Evolutionary conservation across 768 basidiomycete genomes (phyloP).

Genomic region (Agrocybe chaxingu): DNA sequence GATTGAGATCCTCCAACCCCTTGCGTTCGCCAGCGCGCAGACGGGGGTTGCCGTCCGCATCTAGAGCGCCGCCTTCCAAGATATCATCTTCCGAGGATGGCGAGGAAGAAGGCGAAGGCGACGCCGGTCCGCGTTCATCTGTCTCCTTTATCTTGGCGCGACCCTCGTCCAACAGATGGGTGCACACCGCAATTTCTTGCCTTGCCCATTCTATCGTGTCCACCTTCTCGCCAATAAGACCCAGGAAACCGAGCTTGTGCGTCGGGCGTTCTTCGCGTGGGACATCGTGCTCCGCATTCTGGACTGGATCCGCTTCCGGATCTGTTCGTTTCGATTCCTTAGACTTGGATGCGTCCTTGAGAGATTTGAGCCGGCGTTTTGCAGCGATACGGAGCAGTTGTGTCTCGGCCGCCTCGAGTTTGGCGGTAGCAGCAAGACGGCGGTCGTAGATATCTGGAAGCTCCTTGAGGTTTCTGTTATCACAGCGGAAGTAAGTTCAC

Average conservation of each 20-base stretch:
- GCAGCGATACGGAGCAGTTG: conserved; percentile 69
- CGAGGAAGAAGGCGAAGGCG: background rate
- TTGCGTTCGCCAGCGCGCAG: background rate
- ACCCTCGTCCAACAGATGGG: conserved; percentile 48
- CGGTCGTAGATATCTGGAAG: conserved; percentile 82
- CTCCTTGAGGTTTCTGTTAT: conserved; percentile 71
- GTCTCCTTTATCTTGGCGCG: conserved; percentile 31
- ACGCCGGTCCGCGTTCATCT: conserved; percentile 18
- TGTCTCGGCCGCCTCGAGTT: conserved; percentile 87
- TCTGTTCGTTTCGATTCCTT: conserved; percentile 6
- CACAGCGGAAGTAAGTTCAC: background rate
- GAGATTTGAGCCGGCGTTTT: conserved; percentile 60
- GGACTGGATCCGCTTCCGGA: conserved; percentile 10
- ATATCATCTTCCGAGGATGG: conserved; percentile 5
- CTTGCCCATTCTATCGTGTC: conserved; percentile 92
- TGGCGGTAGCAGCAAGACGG: conserved; percentile 65
- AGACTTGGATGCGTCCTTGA: conserved; percentile 42
- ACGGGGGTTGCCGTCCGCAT: conserved; percentile 15
- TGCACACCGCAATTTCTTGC: conserved; percentile 62
- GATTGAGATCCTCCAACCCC: conserved; percentile 8
- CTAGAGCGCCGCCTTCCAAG: conserved; percentile 10
- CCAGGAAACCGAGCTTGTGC: conserved; percentile 63
- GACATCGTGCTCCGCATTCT: conserved; percentile 33
- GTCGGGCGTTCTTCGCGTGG: conserved; percentile 73
- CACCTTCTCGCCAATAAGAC: conserved; percentile 79